Conservation (phyloP, 1,139 yeast species). For the Debaryomycetaceae sp. region DNA sequence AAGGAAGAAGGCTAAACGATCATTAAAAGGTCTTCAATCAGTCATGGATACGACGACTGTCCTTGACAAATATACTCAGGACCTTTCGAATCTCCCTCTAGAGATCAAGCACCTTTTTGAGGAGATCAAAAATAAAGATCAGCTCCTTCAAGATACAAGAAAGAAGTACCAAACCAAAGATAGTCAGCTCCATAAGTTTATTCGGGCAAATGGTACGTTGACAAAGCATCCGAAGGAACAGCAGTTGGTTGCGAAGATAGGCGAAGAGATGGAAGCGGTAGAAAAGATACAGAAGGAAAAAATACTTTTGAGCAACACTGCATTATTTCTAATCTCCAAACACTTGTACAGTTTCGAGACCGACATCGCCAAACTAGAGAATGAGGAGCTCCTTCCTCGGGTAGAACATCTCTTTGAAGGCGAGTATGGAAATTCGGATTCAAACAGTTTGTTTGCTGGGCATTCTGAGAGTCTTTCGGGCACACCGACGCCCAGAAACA, state of each 20-base stretch:
- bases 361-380: conserved; percentile 72
- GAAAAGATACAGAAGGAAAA: conserved; percentile 72
- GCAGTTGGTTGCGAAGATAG: conserved; percentile 61
- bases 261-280: conserved; percentile 63
- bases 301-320: conserved; percentile 76
- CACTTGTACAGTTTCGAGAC: conserved; percentile 71
- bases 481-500: conserved; percentile 32
- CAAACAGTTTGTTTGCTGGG: conserved; percentile 14
- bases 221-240: conserved; percentile 82
- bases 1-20: neutral
- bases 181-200: conserved; percentile 74
- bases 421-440: conserved; percentile 10
- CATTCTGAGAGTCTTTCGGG: conserved; percentile 25
- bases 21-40: neutral
- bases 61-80: conserved; percentile 48
- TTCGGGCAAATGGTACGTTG: conserved; percentile 78
- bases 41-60: conserved; percentile 48
- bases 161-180: conserved; percentile 72
- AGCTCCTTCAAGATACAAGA: conserved; percentile 61
- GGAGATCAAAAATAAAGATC: conserved; percentile 73
- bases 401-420: conserved; percentile 29
- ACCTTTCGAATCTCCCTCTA: conserved; percentile 79
- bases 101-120: conserved; percentile 80
- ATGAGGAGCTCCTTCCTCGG: conserved; percentile 75
- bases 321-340: conserved; percentile 69